phyloP scores from a whole-genome alignment of 2,329 filamentous ascomycete genomes.

The Arthrobotrys sphaeroides region DNA sequence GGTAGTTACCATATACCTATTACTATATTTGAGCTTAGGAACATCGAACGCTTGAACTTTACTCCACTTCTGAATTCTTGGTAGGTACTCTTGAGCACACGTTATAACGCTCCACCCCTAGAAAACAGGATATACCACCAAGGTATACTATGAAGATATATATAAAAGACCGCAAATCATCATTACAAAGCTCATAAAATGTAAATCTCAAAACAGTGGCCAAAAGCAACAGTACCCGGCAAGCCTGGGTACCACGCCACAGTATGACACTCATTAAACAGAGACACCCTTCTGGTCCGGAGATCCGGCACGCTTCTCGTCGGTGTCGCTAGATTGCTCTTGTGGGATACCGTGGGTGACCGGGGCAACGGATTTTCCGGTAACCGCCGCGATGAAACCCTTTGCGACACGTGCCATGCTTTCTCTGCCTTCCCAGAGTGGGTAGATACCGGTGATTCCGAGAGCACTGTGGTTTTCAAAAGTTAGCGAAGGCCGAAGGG shows the following conservation, averaged over 20 bases:
- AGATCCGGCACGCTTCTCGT: slow-evolving; percentile 27
- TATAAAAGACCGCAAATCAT: slow-evolving; percentile 14
- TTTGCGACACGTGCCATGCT: slow-evolving; percentile 66
- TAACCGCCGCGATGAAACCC: slow-evolving; percentile 34
- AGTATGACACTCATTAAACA: slow-evolving; percentile 2
- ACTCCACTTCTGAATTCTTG: neutral
- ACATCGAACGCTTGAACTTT: neutral
- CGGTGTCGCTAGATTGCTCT: slow-evolving; percentile 43
- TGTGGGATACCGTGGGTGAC: slow-evolving; percentile 48
- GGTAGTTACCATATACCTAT: too few species aligned
- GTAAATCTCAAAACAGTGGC: slow-evolving; percentile 18
- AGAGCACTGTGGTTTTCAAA: slow-evolving; percentile 29
- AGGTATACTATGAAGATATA: neutral
- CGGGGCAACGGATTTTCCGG: slow-evolving; percentile 15
- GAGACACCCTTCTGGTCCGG: slow-evolving; percentile 23
- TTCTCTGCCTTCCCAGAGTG: slow-evolving; percentile 78
- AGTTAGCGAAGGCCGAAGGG: neutral
- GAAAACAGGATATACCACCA: neutral
- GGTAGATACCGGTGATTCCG: slow-evolving; percentile 76
- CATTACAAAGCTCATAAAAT: slow-evolving; percentile 36
- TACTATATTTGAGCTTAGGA: too few species aligned
- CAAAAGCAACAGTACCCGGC: neutral
- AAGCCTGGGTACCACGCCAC: neutral
- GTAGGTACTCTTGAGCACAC: neutral
- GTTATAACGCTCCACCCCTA: neutral